Evolutionary conservation across 805 yeast genomes (phyloP).

Genomic region (Naumovozyma baii): DNA sequence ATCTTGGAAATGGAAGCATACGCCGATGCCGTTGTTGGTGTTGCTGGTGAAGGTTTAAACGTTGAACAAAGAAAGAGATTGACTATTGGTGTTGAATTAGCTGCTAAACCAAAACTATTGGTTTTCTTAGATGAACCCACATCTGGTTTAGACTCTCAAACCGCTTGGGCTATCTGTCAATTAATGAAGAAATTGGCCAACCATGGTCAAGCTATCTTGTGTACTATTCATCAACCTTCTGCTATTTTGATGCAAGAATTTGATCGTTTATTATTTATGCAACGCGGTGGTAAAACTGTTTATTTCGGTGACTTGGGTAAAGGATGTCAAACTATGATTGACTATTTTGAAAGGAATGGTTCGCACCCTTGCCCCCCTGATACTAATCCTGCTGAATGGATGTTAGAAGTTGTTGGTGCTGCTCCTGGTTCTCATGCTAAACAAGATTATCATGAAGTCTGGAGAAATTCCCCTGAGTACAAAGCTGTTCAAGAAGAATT

Average conservation of each 20-base stretch:
- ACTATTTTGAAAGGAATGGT: constrained; percentile 58
- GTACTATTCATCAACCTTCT: constrained; percentile 82
- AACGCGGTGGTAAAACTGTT: constrained; percentile 62
- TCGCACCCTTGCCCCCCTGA: constrained; percentile 55
- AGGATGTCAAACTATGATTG: constrained; percentile 46
- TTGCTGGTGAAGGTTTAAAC: constrained; percentile 59
- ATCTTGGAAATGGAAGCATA: constrained; percentile 54
- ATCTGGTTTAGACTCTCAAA: constrained; percentile 59
- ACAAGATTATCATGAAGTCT: constrained; percentile 65
- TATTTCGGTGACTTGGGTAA: constrained; percentile 64
- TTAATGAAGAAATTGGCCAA: constrained; percentile 50
- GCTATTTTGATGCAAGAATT: constrained; percentile 69
- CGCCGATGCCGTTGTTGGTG: constrained; percentile 68
- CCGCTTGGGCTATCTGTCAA: constrained; percentile 58
- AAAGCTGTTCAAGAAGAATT: constrained; percentile 50
- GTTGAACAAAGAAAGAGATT: constrained; percentile 55
- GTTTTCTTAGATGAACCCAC: constrained; percentile 61
- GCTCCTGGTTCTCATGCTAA: constrained; percentile 70
- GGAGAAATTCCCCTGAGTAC: constrained; percentile 63
- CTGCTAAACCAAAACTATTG: constrained; percentile 52
- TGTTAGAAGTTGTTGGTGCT: constrained; percentile 78
- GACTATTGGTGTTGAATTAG: constrained; percentile 58
- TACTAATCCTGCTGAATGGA: constrained; percentile 87
- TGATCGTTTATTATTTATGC: constrained; percentile 63
- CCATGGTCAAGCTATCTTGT: constrained; percentile 55